Evolutionary conservation across 495 filamentous ascomycete species (phyloP), one percentile per base, ranked within the genome.

Genomic region (Ascobolus immersus): DNA sequence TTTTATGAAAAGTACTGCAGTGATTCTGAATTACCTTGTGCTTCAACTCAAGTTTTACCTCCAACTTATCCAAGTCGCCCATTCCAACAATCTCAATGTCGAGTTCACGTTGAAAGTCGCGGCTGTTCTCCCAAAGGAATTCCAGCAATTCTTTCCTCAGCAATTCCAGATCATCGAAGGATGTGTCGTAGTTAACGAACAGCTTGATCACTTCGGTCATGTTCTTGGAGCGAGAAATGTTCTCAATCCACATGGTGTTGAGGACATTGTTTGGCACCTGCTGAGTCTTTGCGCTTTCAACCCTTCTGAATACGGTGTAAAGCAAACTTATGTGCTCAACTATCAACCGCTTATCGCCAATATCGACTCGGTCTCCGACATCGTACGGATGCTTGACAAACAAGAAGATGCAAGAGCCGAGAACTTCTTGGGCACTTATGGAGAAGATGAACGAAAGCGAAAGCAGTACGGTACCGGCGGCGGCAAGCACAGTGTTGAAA

Each of bases 351-450:
- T 77, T 65, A 35, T 62, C 60, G 13, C 56, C 56, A 42, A 96
- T 71, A 44, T 93, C 80, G 21, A 94, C 74, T 14, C 86, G 77
- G 48, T 96, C 86, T 25, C 86, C 79, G 17, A 93, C 78, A 50
- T 96, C 86, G 50, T 65, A 78, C 1, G 73, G 45, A 33, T 49
- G 21, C 31, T 5, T 17, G 3, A 19, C 17, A 48, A 96, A 94
- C 4, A 96, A 60, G 58, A 96, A 96, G 51, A 96, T 89, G 57
- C 84, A 93, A 12, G 78, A 89, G 29, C 81, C 84, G 9, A 94
- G 63, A 34, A 96, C 71, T 53, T 96, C 86, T 53, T 94, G 84
- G 0, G 74, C 71, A 3, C 81, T 94, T 39, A 69, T 69, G 12
- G 80, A 67, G 49, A 96, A 94, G 37, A 93, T 71, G 55, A 94